These are phyloP conservation scores for Lasiodiplodia gonubiensis DNA, from an alignment of 2,329 filamentous ascomycete species.

Conservation along the genomic window DNA sequence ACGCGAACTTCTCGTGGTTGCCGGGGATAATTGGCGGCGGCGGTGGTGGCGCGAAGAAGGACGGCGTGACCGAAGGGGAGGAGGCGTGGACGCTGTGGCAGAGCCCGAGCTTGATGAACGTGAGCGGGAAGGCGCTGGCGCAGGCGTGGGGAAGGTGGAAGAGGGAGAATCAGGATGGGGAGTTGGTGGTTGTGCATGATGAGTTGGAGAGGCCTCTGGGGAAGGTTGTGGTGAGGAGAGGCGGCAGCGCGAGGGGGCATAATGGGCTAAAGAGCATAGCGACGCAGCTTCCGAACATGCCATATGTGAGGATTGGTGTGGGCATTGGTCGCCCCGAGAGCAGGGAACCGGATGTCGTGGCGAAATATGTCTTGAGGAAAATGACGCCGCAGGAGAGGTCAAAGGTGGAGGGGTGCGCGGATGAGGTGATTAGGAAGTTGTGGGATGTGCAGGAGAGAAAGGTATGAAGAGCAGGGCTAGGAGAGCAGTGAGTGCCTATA, in stretches of 20 bases:
- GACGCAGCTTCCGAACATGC: conserved; percentile 40
- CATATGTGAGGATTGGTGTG: conserved; percentile 70
- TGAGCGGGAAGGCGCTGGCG: conserved; percentile 68
- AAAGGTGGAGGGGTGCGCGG: conserved; percentile 50
- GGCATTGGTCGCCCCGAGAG: conserved; percentile 85
- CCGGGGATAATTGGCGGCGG: background rate
- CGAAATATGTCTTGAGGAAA: conserved; percentile 76
- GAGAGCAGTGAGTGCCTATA: background rate
- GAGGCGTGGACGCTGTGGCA: conserved; percentile 70
- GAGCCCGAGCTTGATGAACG: conserved; percentile 82
- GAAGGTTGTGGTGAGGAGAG: conserved; percentile 67
- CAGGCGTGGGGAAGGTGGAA: conserved; percentile 26
- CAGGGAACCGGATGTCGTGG: conserved; percentile 70
- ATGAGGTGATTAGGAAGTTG: conserved; percentile 59
- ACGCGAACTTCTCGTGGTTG: conserved; percentile 1
- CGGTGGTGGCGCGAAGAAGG: background rate
- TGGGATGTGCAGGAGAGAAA: conserved; percentile 54
- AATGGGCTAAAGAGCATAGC: conserved; percentile 54
- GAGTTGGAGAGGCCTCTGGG: conserved; percentile 79
- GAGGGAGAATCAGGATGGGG: conserved; percentile 40
- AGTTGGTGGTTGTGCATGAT: conserved; percentile 83
- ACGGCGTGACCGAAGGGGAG: conserved; percentile 30
- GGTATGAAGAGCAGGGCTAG: background rate
- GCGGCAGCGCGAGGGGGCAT: conserved; percentile 57
- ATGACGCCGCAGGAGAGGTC: conserved; percentile 62